Base-by-base conservation (phyloP, 2,329 filamentous ascomycete genomes). In the Aspergillus clavatus region DNA sequence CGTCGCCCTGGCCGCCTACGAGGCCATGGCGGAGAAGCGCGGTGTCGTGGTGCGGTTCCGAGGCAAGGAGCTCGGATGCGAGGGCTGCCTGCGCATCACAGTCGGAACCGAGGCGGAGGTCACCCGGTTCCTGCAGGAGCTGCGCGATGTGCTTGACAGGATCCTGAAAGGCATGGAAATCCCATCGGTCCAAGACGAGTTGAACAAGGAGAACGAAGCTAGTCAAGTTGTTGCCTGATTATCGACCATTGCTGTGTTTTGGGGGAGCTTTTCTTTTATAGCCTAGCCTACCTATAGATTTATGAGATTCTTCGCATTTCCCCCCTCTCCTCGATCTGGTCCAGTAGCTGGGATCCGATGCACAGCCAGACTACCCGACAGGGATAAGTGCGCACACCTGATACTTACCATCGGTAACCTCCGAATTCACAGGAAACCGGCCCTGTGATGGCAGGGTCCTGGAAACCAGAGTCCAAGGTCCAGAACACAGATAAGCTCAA, bases 41-140 rank as follows among this genome's bases (percentile, higher is more conserved):
- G 89, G 91, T 1, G 91, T 98, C 0, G 90, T 98, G 5, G 91
- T 97, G 3, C 77, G 93, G 43, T 98, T 97, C 69, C 78, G 93
- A 57, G 93, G 93, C 38, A 94, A 90, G 72, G 93, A 98, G 73
- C 76, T 86, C 54, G 91, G 90, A 4, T 98, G 93, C 64, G 68
- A 84, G 33, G 93, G 91, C 0, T 96, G 91, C 61, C 70, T 98
- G 65, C 80, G 93, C 44, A 88, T 97, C 55, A 98, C 93, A 0
- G 82, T 98, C 10, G 93, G 93, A 12, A 97, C 91, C 0, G 87
- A 94, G 66, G 72, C 80, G 1, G 93, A 98, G 69, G 87, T 94
- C 7, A 84, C 83, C 21, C 78, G 83, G 47, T 88, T 97, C 61
- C 64, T 98, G 56, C 71, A 73, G 16, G 83, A 90, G 56, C 68